Evolutionary conservation across 225 moss, liverwort and hornwort species (phyloP), one percentile per base, ranked within the genome.

Genomic region (Bryoerythrophyllum caledonicum): DNA sequence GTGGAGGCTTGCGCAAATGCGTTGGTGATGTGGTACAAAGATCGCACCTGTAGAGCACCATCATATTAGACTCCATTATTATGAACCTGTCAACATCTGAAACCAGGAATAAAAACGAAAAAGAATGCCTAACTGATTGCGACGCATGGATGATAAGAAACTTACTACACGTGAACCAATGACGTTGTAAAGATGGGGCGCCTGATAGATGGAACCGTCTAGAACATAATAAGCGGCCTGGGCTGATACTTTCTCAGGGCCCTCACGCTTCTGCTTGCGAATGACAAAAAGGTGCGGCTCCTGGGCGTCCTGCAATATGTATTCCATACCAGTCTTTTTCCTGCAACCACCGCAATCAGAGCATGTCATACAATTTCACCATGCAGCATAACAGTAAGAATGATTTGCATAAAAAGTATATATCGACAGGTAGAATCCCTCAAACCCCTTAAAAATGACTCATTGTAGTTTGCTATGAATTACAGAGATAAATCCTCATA

Each of bases 201-300:
- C 90, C 84, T 99, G 99, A 67, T 99, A 99, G 72, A 99, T 95
- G 37, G 99, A 99, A 26, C 99, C 99, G 74, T 99, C 99, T 27
- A 99, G 80, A n/a, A 95, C 85, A 76, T 99, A 99, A 62, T 95
- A 99, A 7, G 91, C 93, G 65, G 93, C 81, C 72, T 89, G 84
- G 41, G 85, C 82, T 21, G 89, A 89, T 20, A 86, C 86, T 82
- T 93, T 99, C 75, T 99, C 95, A 73, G 94, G 93, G 23, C 88
- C 83, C 38, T 99, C 99, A 41, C 95, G 91, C 74, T 95, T 99
- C 83, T 99, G 94, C 83, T 94, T 97, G 30, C 93, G 89, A 27
- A 99, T 91, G 24, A 92, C 90, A 79, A 99, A 99, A 44, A 99
- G 86, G 67, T 95, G 87, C 13, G 99, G 95, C 87, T 99, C 99